Evolutionary conservation across 2,329 filamentous ascomycete species (phyloP), one percentile per base, ranked within the genome.

Genomic region (Lojkania enalia): DNA sequence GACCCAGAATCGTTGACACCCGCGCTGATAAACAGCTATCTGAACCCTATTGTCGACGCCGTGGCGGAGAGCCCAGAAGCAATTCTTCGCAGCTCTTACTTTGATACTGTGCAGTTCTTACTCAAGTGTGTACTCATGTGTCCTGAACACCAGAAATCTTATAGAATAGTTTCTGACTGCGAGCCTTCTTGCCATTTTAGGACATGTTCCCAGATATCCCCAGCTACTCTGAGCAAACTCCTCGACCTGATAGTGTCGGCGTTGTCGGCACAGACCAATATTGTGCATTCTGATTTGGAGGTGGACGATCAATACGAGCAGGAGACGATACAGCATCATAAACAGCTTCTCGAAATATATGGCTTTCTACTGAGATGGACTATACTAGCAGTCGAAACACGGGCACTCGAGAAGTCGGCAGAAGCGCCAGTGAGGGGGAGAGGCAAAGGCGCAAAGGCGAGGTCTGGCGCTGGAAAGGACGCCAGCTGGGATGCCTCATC

Each of bases 281-380:
- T 86, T 45, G 84, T 92, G 36, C 82, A 95, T 69, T 82, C 87
- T 68, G 91, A 96, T 63, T 81, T 95, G 66, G 91, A 96, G 63
- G 85, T 83, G 32, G 92, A 97, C 70, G 92, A 97, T 64, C 90
- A 96, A 31, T 92, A 97, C 70, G 92, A 97, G 65, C 90, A 96
- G 69, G 66, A 69, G 58, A 80, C 87, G 6, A 77, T 95, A 35
- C 80, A 85, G 29, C 86, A 95, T 60, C 92, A 99, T 75, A 96
- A 96, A 71, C 84, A 88, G 55, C 78, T 96, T 1, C 80, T 99
- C 54, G 94, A 99, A 68, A 88, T 95, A 63, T 97, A 95, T 67
- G 92, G 86, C 23, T 99, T 96, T 64, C 77, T 99, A 9, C 74
- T 99, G 37, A 91, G 96, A 70, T 99, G 94, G 95, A 88, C 90